Percentiles rank a stretch among this genome's conserved stretches.
Evolutionary conservation across 164 flowering plant genomes (phyloP).

Genomic region (Liquidambar formosana): DNA sequence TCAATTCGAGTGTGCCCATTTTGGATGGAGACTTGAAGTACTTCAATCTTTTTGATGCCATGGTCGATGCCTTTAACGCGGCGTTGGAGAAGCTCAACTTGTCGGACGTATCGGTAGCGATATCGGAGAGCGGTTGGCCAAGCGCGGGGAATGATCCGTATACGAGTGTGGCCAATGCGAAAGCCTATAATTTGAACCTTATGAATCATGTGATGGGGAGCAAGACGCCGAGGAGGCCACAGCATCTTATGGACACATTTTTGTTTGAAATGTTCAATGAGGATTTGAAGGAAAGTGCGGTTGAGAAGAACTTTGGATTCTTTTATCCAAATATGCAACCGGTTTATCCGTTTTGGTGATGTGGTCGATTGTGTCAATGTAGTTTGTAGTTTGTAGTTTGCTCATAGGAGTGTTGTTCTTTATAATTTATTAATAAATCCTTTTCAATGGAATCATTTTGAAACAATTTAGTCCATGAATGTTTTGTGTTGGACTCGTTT

Average conservation of each 20-base stretch:
- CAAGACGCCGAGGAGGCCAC: slow-evolving; percentile 32
- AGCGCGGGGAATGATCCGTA: slow-evolving; percentile 21
- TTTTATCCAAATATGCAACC: slow-evolving; percentile 23
- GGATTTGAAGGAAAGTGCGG: slow-evolving; percentile 17
- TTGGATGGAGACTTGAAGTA: slow-evolving; percentile 24
- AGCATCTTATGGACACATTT: neutral
- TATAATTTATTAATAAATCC: too few relatives aligned
- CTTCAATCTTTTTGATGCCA: slow-evolving; percentile 29
- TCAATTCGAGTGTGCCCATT: neutral
- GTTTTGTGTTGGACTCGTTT: too few relatives aligned
- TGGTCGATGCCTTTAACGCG: slow-evolving; percentile 30
- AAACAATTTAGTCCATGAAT: too few relatives aligned
- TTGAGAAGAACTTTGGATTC: slow-evolving; percentile 26
- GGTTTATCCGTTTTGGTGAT: slow-evolving; percentile 27
- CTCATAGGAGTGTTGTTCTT: too few relatives aligned
- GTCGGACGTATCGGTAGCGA: slow-evolving; percentile 5
- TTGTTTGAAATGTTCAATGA: slow-evolving; percentile 32
- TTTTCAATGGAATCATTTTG: too few relatives aligned
- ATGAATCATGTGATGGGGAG: neutral
- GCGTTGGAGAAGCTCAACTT: slow-evolving; percentile 27
- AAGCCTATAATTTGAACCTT: slow-evolving; percentile 19
- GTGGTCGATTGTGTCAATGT: too few relatives aligned
- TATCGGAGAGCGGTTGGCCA: slow-evolving; percentile 42
- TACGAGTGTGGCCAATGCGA: slow-evolving; percentile 20
- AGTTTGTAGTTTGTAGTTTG: too few relatives aligned